Percentiles rank a stretch among this genome's conserved stretches.
Conservation (phyloP, 2,329 filamentous ascomycete genomes). For the Colletotrichum cuscutae region DNA sequence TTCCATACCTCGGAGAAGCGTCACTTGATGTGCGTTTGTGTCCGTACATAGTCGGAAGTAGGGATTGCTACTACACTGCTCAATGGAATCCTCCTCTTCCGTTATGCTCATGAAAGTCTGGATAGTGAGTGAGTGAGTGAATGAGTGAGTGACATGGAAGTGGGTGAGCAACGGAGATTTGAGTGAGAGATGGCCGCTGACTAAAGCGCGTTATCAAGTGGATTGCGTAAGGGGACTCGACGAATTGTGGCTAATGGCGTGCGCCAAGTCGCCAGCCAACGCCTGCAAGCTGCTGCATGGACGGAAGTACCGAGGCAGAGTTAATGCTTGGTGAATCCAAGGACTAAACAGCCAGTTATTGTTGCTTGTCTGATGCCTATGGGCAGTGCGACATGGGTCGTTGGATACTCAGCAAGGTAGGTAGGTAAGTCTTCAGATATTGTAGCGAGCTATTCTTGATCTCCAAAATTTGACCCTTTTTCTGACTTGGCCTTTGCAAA, state of each 20-base stretch:
- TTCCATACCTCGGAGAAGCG: not conserved
- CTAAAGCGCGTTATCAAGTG: not conserved
- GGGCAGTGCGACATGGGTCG: not conserved
- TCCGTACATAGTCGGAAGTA: too few species aligned
- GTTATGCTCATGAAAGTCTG: not conserved
- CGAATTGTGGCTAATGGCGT: not conserved
- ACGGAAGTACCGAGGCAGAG: not conserved
- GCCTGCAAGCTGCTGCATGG: not conserved
- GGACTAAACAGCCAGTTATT: too few species aligned
- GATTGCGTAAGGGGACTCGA: not conserved
- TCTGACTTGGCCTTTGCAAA: not conserved
- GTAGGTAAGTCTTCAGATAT: not conserved
- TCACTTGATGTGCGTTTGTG: not conserved
- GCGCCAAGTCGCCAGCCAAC: not conserved
- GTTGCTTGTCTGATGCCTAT: not conserved
- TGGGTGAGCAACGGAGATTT: not conserved
- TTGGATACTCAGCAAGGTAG: too few species aligned
- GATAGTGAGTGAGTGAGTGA: not conserved
- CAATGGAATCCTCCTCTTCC: not conserved
- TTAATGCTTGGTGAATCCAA: too few species aligned
- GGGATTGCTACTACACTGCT: too few species aligned
- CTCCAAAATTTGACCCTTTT: not conserved
- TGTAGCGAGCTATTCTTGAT: not conserved
- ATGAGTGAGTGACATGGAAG: not conserved
- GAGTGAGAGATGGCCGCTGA: not conserved